Percentiles rank a stretch among this genome's conserved stretches.
Conservation (phyloP, 768 basidiomycete species). For the Leucosporidium creatinivorum region DNA sequence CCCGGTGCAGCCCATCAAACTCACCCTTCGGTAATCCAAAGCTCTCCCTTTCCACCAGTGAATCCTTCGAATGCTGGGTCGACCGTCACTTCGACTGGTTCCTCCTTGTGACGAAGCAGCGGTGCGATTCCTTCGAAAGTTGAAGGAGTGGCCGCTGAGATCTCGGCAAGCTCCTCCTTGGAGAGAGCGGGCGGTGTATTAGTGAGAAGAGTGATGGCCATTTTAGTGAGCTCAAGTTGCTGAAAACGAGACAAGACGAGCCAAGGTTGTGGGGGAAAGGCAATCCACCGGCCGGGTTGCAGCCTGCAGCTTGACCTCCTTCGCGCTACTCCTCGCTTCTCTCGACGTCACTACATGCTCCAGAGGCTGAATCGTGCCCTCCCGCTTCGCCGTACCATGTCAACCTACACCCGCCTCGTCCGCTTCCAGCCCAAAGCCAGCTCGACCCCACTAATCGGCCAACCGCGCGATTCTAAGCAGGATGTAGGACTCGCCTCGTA, state of each 20-base stretch:
- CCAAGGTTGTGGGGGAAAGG: background rate
- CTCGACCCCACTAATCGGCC: slow-evolving; percentile 37
- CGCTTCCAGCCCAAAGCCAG: slow-evolving; percentile 35
- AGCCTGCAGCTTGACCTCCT: background rate
- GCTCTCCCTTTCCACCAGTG: slow-evolving; percentile 53
- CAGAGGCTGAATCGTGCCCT: background rate
- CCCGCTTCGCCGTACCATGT: slow-evolving; percentile 5
- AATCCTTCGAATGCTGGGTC: slow-evolving; percentile 64
- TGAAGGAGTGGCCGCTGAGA: slow-evolving; percentile 70
- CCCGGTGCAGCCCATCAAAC: slow-evolving; percentile 13
- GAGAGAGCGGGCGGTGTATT: slow-evolving; percentile 49
- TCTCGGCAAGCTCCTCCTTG: slow-evolving; percentile 58
- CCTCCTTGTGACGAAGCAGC: slow-evolving; percentile 65
- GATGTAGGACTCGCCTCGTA: slow-evolving; percentile 42
- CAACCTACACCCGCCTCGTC: slow-evolving; percentile 31
- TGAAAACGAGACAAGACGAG: too few relatives aligned
- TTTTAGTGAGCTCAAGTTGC: background rate
- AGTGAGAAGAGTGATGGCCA: slow-evolving; percentile 39
- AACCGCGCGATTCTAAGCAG: slow-evolving; percentile 35
- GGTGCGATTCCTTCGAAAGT: slow-evolving; percentile 82
- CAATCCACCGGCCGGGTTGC: too few relatives aligned
- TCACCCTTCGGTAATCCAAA: slow-evolving; percentile 83
- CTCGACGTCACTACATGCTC: background rate
- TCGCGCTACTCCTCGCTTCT: background rate
- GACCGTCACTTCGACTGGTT: slow-evolving; percentile 60